Evolutionary conservation across 139 green algal genomes (phyloP), one percentile per base, ranked within the genome.

Genomic region (Chlamydomonas schloesseri): DNA sequence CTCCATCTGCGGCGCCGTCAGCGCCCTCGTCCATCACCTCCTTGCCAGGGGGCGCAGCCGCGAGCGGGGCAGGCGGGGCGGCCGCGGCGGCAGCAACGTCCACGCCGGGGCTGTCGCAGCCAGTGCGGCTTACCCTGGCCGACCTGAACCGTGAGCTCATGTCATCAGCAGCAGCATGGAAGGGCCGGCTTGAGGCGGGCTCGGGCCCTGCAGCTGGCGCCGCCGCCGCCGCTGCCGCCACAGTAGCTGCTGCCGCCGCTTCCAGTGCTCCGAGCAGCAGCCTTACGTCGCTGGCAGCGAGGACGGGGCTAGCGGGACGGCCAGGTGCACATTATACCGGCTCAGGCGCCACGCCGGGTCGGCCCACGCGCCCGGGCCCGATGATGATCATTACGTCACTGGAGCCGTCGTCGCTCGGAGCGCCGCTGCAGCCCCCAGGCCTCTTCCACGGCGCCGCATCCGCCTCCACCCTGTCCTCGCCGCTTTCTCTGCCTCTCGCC

Each of bases 91-190:
- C 62, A 4, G 62, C 62, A 69, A 4, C 62, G 26, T 14, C 24
- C 62, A 11, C 3, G 11, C 18, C n/a, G n/a, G 65, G 65, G 5
- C 77, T 83, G 60, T 3, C 77, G 29, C 23, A 47, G 62, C 77
- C 77, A 0, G 13, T 83, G 14, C 77, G 78, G 9, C n/a, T 84
- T 2, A 74, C 42, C 42, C 78, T 84, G 29, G 64, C 78, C 17
- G 78, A 84, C 64, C 64, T 84, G 15, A 84, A 84, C 42, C 64
- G 78, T 13, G 21, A 84, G 42, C 47, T 84, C 29, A 65, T 84
- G 42, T 29, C 42, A 24, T n/a, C 77, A 6, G 34, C 33, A 34
- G 75, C 55, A 6, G 55, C 55, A 10, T 64, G 55, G 55, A 23
- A 26, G 21, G 20, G 73, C 57, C 75, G 58, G 34, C 13, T 29